Evolutionary conservation across 768 basidiomycete genomes (phyloP).

Genomic region (Macrolepiota dolichaula): DNA sequence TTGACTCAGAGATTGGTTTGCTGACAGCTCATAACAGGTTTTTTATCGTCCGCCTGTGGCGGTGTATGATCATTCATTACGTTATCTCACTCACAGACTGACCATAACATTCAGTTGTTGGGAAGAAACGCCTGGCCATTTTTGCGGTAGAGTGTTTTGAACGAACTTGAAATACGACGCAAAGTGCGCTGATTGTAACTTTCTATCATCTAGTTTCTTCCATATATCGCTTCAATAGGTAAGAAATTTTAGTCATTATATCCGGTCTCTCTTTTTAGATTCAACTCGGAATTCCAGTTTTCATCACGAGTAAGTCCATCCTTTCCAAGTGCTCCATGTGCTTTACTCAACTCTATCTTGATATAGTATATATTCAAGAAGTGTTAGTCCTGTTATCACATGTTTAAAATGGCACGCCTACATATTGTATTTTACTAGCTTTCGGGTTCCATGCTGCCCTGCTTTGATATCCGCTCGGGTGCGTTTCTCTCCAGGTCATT

Average conservation of each 20-base stretch:
- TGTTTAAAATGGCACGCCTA: not conserved
- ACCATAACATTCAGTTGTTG: not conserved
- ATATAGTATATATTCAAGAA: not conserved
- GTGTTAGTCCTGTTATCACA: not conserved
- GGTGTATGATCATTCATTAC: not conserved
- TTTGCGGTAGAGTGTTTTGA: not conserved
- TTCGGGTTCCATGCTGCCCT: not conserved
- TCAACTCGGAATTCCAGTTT: not conserved
- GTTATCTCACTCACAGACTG: not conserved
- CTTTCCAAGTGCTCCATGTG: not conserved
- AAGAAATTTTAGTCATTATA: not conserved
- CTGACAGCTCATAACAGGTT: not conserved
- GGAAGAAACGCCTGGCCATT: not conserved
- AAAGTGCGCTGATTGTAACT: not conserved
- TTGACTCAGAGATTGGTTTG: not conserved
- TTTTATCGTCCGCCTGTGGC: constrained; percentile 7
- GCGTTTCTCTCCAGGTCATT: not conserved
- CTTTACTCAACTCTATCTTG: not conserved
- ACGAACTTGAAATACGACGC: too few relatives aligned
- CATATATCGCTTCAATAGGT: constrained; percentile 1
- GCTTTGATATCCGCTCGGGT: not conserved
- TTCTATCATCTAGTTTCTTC: not conserved
- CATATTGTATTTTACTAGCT: not conserved
- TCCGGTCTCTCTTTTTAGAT: not conserved
- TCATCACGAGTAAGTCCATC: not conserved